These are phyloP conservation scores for Cardamine occulta DNA, from an alignment of 345 rosid species.

Conservation along the genomic window DNA sequence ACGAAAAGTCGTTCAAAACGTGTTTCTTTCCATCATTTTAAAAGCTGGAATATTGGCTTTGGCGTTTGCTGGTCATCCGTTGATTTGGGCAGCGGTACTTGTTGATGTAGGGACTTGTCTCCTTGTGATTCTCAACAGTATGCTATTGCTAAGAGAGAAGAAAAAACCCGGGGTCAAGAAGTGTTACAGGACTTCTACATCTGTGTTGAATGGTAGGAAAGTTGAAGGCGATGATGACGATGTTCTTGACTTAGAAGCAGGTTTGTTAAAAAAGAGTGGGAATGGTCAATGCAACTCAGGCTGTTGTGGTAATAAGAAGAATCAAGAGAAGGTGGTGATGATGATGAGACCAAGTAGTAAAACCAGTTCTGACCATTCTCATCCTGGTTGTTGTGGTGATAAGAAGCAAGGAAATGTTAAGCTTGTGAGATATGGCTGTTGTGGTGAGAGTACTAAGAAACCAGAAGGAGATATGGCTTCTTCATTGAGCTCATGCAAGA, in stretches of 20 bases:
- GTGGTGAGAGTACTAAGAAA: conserved; percentile 22
- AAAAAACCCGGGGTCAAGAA: conserved; percentile 24
- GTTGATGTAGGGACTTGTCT: conserved; percentile 90
- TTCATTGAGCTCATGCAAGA: conserved; percentile 40
- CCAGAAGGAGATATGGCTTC: conserved; percentile 15
- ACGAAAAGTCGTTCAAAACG: conserved; percentile 66
- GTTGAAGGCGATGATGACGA: conserved; percentile 29
- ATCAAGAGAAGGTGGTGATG: conserved; percentile 33
- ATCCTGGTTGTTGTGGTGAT: conserved; percentile 38
- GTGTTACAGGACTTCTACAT: conserved; percentile 36
- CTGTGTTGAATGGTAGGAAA: conserved; percentile 26
- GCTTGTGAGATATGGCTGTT: conserved; percentile 33
- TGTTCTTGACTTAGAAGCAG: conserved; percentile 41
- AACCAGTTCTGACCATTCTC: conserved; percentile 27
- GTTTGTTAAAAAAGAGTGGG: conserved; percentile 36
- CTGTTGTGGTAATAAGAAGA: conserved; percentile 39
- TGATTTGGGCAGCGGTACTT: conserved; percentile 94
- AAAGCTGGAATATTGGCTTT: conserved; percentile 69
- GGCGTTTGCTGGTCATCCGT: conserved; percentile 82
- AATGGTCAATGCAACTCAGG: conserved; percentile 38
- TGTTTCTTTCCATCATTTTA: conserved; percentile 58
- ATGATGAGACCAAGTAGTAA: conserved; percentile 22
- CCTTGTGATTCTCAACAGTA: conserved; percentile 81
- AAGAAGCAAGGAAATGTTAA: conserved; percentile 29
- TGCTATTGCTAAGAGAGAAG: conserved; percentile 60